phyloP scores from a whole-genome alignment of 441 rosid species.

The Arabidopsis hybrid region DNA sequence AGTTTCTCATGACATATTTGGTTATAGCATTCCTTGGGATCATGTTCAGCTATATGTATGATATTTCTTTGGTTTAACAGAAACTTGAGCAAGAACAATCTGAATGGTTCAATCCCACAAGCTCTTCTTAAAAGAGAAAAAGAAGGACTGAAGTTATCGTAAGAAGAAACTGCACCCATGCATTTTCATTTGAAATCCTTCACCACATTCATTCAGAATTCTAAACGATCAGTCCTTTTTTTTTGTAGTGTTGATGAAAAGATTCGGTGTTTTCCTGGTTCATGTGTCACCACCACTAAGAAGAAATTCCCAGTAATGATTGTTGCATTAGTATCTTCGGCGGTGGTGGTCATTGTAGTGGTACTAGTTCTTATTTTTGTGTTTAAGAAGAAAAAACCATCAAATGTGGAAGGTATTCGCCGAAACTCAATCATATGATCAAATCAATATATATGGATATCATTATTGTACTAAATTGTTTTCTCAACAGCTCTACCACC shows the following conservation, averaged over 20 bases:
- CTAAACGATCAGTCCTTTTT: neutral
- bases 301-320: slow-evolving; percentile 28
- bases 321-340: slow-evolving; percentile 20
- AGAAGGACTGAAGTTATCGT: slow-evolving; percentile 24
- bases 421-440: too few species aligned
- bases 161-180: neutral
- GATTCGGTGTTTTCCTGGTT: neutral
- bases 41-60: neutral
- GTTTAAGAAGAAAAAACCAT: neutral
- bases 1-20: neutral
- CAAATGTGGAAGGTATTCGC: slow-evolving; percentile 1
- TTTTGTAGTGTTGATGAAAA: slow-evolving; percentile 31
- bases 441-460: too few species aligned
- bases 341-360: neutral
- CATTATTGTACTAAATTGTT: too few species aligned
- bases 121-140: slow-evolving; percentile 29
- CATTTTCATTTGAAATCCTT: neutral
- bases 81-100: slow-evolving; percentile 38
- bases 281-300: slow-evolving; percentile 20
- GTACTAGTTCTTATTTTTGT: slow-evolving; percentile 5
- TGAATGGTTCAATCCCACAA: slow-evolving; percentile 30
- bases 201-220: neutral
- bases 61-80: neutral
- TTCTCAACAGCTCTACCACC: neutral
- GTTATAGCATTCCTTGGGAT: neutral